Percentiles rank a stretch among this genome's conserved stretches.
Conservation (phyloP, 1,284 basidiomycete genomes). For the Schizophyllum commune region DNA sequence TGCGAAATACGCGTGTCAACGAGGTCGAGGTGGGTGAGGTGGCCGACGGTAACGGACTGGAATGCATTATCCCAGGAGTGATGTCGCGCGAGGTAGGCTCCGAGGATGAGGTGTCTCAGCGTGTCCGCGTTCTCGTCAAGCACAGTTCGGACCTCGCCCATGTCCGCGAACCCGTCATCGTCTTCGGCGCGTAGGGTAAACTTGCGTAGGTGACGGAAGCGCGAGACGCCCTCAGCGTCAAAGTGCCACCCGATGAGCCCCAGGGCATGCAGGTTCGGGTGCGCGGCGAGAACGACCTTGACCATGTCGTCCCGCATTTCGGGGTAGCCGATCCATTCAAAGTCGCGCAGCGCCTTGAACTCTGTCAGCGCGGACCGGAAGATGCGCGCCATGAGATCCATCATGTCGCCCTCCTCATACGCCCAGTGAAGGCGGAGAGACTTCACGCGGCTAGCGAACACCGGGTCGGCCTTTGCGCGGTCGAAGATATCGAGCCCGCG, state of each 20-base stretch:
- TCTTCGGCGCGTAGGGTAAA: constrained; percentile 62
- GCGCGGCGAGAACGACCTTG: constrained; percentile 40
- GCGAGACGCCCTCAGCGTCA: constrained; percentile 59
- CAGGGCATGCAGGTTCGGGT: constrained; percentile 43
- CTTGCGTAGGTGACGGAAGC: constrained; percentile 47
- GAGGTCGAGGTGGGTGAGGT: constrained; percentile 58
- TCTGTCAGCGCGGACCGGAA: constrained; percentile 53
- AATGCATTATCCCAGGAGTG: constrained; percentile 62
- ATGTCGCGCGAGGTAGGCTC: constrained; percentile 52
- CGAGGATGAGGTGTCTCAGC: constrained; percentile 55
- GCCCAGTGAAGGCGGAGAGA: constrained; percentile 56
- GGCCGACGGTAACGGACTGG: constrained; percentile 50
- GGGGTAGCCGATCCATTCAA: constrained; percentile 68
- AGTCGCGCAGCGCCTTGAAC: constrained; percentile 50
- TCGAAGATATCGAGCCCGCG: constrained; percentile 58
- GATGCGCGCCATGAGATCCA: constrained; percentile 54
- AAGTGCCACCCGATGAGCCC: constrained; percentile 66
- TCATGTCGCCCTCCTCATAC: constrained; percentile 57
- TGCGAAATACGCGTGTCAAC: constrained; percentile 60
- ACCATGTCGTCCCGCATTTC: constrained; percentile 58
- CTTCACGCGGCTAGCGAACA: constrained; percentile 50
- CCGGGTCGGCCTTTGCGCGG: constrained; percentile 49
- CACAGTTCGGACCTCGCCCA: constrained; percentile 57
- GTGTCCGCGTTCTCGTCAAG: constrained; percentile 50
- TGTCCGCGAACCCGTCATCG: constrained; percentile 59